Conservation (phyloP, 2,329 filamentous ascomycete species). For the Colletotrichum tropicale region DNA sequence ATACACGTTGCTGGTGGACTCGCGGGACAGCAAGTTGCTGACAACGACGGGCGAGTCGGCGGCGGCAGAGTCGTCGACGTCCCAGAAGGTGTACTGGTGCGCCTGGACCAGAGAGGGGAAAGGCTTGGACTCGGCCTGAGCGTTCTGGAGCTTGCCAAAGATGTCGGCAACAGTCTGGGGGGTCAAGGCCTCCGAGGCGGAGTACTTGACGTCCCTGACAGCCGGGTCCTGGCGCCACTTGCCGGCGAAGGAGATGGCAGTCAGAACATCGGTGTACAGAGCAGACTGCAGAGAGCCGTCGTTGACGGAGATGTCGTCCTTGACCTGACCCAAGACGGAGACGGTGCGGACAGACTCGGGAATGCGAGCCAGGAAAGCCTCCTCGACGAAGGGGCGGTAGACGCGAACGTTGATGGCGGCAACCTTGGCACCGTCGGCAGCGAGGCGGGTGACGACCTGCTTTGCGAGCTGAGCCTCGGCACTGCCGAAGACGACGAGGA, state of each 20-base stretch:
- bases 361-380: constrained; percentile 84
- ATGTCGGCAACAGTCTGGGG: constrained; percentile 58
- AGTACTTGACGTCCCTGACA: constrained; percentile 89
- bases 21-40: constrained; percentile 70
- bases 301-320: constrained; percentile 71
- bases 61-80: constrained; percentile 76
- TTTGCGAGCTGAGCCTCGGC: constrained; percentile 85
- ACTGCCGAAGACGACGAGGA: constrained; percentile 92
- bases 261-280: constrained; percentile 90
- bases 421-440: constrained; percentile 75
- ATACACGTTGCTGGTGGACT: constrained; percentile 67
- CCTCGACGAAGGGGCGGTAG: constrained; percentile 94
- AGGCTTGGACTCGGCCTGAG: constrained; percentile 53
- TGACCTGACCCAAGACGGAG: constrained; percentile 88
- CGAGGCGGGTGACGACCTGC: constrained; percentile 77
- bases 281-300: constrained; percentile 82
- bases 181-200: constrained; percentile 65
- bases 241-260: constrained; percentile 79
- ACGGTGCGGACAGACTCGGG: constrained; percentile 78
- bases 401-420: constrained; percentile 91
- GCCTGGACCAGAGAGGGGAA: constrained; percentile 57
- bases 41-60: constrained; percentile 67
- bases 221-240: constrained; percentile 66
- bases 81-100: constrained; percentile 94
- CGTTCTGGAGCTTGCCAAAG: constrained; percentile 51